phyloP scores from a whole-genome alignment of 73 alveolate genomes.

The Blepharisma japonicum region DNA sequence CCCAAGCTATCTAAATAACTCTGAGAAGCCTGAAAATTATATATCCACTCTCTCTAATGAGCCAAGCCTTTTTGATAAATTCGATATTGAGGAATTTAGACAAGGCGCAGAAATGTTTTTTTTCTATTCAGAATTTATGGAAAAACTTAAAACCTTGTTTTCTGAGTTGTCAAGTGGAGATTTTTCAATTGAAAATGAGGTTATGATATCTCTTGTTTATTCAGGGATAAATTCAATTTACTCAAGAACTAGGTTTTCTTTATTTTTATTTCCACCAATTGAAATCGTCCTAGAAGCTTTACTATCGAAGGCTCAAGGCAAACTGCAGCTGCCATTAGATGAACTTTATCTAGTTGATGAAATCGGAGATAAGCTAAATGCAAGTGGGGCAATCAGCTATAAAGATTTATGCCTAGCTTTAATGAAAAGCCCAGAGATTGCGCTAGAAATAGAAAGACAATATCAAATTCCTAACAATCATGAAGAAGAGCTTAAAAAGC shows the following conservation, averaged over 20 bases:
- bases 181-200: conserved; percentile 11
- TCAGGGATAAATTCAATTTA: neutral
- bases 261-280: neutral
- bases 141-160: conserved; percentile 45
- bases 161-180: conserved; percentile 27
- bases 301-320: neutral
- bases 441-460: neutral
- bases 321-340: neutral
- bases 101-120: conserved; percentile 55
- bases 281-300: conserved; percentile 14
- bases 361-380: neutral
- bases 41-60: conserved; percentile 21
- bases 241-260: neutral
- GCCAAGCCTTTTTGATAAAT: conserved; percentile 50
- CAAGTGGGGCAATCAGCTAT: conserved; percentile 10
- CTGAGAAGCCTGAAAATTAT: conserved; percentile 38
- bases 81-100: conserved; percentile 48
- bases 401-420: neutral
- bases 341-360: conserved; percentile 4
- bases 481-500: conserved; percentile 21
- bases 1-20: conserved; percentile 28
- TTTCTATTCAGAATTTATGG: conserved; percentile 54
- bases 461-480: neutral
- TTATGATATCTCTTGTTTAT: neutral
- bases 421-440: neutral